Percentiles rank a stretch among this genome's conserved stretches.
phyloP scores from a whole-genome alignment of 345 rosid species.

The Eucalyptus regnans region DNA sequence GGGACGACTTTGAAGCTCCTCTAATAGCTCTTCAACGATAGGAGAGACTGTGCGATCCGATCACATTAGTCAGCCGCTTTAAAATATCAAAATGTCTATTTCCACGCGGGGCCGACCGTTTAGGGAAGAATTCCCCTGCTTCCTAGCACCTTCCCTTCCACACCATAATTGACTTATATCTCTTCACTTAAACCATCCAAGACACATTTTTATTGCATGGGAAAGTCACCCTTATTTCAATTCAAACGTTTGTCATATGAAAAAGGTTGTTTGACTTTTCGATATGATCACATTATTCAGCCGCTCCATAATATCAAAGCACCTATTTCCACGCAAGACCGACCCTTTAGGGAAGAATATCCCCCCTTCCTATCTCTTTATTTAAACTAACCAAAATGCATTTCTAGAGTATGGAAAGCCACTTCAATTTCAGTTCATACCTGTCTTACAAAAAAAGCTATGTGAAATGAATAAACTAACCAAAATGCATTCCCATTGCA shows the following conservation, averaged over 20 bases:
- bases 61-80: not conserved
- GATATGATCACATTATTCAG: rapidly evolving
- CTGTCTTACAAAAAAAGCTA: not conserved
- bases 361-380: not conserved
- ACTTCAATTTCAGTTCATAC: too few species aligned
- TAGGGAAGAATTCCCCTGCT: rapidly evolving
- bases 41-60: rapidly evolving
- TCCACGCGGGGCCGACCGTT: not conserved
- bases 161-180: not conserved
- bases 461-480: not conserved
- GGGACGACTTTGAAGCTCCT: not conserved
- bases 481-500: too few species aligned
- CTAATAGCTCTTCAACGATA: not conserved
- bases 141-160: not conserved
- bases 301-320: not conserved
- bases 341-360: too few species aligned
- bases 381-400: not conserved
- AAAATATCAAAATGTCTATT: not conserved
- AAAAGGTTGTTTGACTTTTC: not conserved
- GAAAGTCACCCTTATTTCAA: not conserved
- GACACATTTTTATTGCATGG: too few species aligned
- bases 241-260: rapidly evolving
- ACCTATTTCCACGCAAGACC: not conserved
- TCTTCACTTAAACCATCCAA: too few species aligned
- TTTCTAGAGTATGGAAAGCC: too few species aligned